Evolutionary conservation across 2,329 filamentous ascomycete genomes (phyloP), one percentile per base, ranked within the genome.

Genomic region (Chlorencoelia australis): DNA sequence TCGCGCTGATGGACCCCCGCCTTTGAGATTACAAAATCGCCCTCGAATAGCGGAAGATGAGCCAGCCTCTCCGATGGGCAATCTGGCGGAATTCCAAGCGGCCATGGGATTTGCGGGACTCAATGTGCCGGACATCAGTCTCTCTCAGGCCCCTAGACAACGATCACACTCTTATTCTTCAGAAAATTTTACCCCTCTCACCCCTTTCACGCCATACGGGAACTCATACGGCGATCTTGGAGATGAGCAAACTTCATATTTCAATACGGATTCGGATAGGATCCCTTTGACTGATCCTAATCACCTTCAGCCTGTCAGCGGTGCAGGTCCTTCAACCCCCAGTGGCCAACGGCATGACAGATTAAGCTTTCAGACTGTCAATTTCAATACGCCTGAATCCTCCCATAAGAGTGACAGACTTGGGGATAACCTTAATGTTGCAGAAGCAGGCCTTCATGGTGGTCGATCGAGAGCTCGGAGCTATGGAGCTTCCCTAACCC

Each of bases 381-480:
- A 65, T 26, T 75, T 75, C 45, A 56, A 66, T 28, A 48, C 45
- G 4, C 46, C 54, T 3, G 44, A 49, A 15, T 61, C 58, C 13
- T 49, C 52, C 22, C 57, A 60, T 27, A 56, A 60, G 19, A 59
- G 54, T n/a, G 63, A 68, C 14, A 64, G 67, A 37, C 59, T 76
- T 21, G 74, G 73, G n/a, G 75, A 80, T 55, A 69, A 80, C 53
- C 58, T 78, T 32, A 63, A 60, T 5, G 61, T 68, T 40, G 53
- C 79, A 30, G 83, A 89, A 58, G 66, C 68, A 31, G 73, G 71
- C 5, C 58, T 67, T 37, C 44, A 40, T 4, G 19, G 39, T 7
- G 61, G 64, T 29, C 57, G 67, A 5, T 59, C 65, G 30, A 68
- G 71, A 41, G 65, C 67, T 43, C 65, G 66, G 43, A 74, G 71